phyloP scores from a whole-genome alignment of 2,329 filamentous ascomycete genomes.

The Cercospora zeina region DNA sequence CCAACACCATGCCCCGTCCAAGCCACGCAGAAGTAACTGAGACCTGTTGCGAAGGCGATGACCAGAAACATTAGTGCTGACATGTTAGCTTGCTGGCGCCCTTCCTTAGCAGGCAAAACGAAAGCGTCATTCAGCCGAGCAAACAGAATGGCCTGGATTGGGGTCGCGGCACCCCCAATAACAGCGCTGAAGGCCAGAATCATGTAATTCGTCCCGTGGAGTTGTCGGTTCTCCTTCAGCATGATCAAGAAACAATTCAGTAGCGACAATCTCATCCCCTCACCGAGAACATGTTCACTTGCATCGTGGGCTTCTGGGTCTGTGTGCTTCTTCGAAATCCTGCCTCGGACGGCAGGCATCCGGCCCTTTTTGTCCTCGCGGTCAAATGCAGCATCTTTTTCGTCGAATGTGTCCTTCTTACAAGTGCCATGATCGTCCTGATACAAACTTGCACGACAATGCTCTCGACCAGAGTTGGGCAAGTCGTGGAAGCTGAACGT shows the following conservation, averaged over 20 bases:
- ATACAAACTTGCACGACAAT: background rate
- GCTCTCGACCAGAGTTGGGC: background rate
- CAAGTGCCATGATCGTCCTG: background rate
- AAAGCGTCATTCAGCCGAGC: slow-evolving; percentile 52
- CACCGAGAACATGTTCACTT: too few species aligned
- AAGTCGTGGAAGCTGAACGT: background rate
- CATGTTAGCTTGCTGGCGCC: slow-evolving; percentile 49
- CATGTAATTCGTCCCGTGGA: background rate
- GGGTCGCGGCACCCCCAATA: slow-evolving; percentile 45
- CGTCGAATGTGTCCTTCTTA: background rate
- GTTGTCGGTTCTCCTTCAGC: background rate
- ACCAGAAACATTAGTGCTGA: slow-evolving; percentile 59
- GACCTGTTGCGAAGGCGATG: slow-evolving; percentile 51
- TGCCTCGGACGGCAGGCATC: too few species aligned
- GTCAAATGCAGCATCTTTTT: background rate
- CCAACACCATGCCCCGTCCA: too few species aligned
- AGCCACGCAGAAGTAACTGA: too few species aligned
- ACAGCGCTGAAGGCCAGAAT: background rate
- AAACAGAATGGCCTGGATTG: slow-evolving; percentile 53
- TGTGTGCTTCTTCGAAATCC: background rate
- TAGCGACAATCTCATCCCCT: background rate
- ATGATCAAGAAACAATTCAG: background rate
- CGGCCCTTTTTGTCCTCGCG: background rate
- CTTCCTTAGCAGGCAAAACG: slow-evolving; percentile 40
- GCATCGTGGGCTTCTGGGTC: background rate